phyloP scores from a whole-genome alignment of 73 alveolate species.

The Paramecium sonneborni region DNA sequence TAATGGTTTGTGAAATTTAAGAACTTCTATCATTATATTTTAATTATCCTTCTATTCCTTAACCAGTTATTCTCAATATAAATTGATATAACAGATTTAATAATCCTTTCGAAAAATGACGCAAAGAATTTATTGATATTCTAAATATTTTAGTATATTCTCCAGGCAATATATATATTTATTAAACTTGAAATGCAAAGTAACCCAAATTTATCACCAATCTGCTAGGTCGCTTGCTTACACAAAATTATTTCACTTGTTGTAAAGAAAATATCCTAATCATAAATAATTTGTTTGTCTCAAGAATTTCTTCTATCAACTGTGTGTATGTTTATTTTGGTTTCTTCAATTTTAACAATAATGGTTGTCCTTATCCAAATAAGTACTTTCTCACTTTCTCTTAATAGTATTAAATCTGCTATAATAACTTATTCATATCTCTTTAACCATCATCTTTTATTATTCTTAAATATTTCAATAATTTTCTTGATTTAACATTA shows the following conservation, averaged over 20 bases:
- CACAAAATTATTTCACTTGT: constrained; percentile 34
- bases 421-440: background rate
- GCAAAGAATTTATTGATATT: background rate
- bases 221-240: constrained; percentile 23
- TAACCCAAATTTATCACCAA: constrained; percentile 24
- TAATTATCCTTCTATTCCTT: background rate
- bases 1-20: background rate
- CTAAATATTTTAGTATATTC: constrained; percentile 42
- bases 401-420: background rate
- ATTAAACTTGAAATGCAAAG: background rate
- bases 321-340: background rate
- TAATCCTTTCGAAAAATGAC: constrained; percentile 40
- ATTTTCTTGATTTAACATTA: constrained; percentile 16
- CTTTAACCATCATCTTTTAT: background rate
- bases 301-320: constrained; percentile 10
- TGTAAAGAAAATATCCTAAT: background rate
- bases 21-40: background rate
- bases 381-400: constrained; percentile 40
- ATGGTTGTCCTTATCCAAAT: background rate
- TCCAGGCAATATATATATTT: constrained; percentile 3
- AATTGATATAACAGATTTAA: background rate
- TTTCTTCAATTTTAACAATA: background rate
- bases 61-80: background rate
- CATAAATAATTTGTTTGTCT: background rate
- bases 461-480: constrained; percentile 28